Conservation (phyloP, 139 green algal species). For the Spirogloea muscicola region DNA sequence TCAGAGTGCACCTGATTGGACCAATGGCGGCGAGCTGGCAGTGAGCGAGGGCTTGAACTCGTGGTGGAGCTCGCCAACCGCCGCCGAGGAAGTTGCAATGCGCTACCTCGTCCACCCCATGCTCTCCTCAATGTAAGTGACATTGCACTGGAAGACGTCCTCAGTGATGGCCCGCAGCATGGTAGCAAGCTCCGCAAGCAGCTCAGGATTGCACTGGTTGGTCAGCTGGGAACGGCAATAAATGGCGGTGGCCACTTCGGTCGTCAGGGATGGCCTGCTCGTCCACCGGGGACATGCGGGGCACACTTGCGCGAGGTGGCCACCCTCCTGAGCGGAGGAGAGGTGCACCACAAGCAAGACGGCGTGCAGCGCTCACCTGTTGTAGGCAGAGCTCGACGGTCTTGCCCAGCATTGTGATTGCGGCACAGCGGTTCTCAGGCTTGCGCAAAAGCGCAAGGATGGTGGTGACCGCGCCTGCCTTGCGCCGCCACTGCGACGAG, state of each 20-base stretch:
- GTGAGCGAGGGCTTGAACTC: no score
- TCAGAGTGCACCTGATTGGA: no score
- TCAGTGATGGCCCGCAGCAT: conserved; percentile 44
- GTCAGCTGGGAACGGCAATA: conserved; percentile 18
- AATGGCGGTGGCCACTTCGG: neutral
- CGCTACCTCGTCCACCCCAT: conserved; percentile 51
- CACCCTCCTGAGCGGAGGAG: neutral
- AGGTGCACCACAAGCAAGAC: neutral
- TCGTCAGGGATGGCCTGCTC: neutral
- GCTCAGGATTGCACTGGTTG: conserved; percentile 22
- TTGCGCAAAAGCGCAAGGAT: conserved; percentile 59
- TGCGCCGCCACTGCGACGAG: no score
- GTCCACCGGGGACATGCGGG: neutral
- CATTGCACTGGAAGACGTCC: conserved; percentile 53
- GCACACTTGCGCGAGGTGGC: neutral
- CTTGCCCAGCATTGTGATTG: conserved; percentile 71
- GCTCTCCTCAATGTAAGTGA: conserved; percentile 58
- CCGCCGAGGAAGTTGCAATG: no score
- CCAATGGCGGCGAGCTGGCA: no score
- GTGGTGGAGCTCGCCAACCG: no score
- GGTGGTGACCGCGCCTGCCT: conserved; percentile 54
- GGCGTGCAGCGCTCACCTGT: conserved; percentile 15
- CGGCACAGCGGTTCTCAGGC: conserved; percentile 57
- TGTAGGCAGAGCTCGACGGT: conserved; percentile 61
- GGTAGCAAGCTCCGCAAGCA: conserved; percentile 1